Evolutionary conservation across 495 filamentous ascomycete genomes (phyloP), one percentile per base, ranked within the genome.

Genomic region (Trichoderma erinaceum): DNA sequence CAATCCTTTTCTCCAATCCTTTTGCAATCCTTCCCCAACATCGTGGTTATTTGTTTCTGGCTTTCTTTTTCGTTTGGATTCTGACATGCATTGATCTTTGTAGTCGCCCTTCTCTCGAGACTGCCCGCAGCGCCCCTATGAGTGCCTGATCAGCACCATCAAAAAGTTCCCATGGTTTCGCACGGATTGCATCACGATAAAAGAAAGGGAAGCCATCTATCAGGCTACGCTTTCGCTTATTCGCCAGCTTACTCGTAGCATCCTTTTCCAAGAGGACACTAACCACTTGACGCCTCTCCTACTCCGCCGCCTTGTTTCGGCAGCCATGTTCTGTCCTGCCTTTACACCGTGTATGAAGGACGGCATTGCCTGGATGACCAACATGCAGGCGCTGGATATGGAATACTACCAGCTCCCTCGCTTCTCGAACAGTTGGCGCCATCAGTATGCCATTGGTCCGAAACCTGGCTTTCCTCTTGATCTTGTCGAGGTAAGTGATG

Each of bases 111-210:
- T 87, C 71, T 81, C 85, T 4, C 77, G 76, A 38, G 84, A 88
- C 67, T 89, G 87, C 68, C 86, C 85, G 7, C 87, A 92, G 76
- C 88, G 91, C 1, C 84, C 87, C 12, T 93, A 86, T 70, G 91
- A 95, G 78, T 88, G 83, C 48, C 82, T 91, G 73, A 90, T 92
- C 70, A 90, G 86, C 70, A 91, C 87, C 0, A 78, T 95, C 65
- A 84, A 84, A 72, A 95, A 93, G 81, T 81, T 89, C 70, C 91
- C 91, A 0, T 95, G 91, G 91, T 83, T 84, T 46, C 81, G 82
- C 38, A 77, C 84, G 0, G 76, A 86, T 35, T 64, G 82, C 68
- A 89, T 92, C 78, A 91, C 86, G 0, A 75, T 93, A 41, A 78
- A 79, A 43, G 83, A 90, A 68, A 87, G 91, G 16, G 80, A 87